These are phyloP conservation scores for Suillus cothurnatus DNA, from an alignment of 768 basidiomycete genomes.

Conservation along the genomic window DNA sequence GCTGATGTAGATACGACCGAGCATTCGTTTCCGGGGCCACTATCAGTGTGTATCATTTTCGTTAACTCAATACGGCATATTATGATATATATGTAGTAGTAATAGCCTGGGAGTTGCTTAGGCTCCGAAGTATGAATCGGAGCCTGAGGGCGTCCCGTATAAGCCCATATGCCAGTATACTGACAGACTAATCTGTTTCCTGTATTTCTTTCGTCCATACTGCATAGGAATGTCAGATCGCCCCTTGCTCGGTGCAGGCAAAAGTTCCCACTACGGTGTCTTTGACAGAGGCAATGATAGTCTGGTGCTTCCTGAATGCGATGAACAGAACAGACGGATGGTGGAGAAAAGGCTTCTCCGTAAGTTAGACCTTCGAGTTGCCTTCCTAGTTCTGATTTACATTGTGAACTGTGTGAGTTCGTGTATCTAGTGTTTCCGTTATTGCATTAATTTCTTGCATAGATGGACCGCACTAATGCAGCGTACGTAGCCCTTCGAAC, in stretches of 20 bases:
- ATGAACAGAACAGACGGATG: conserved; percentile 35
- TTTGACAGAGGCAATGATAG: not conserved
- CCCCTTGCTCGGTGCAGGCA: not conserved
- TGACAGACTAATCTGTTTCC: not conserved
- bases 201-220: not conserved
- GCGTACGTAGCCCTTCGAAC: conserved; percentile 40
- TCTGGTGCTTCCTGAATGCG: conserved; percentile 3
- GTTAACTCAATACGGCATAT: not conserved
- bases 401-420: conserved; percentile 47
- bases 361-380: conserved; percentile 46
- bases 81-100: not conserved
- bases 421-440: not conserved
- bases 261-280: not conserved
- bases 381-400: conserved; percentile 47
- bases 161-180: not conserved
- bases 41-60: not conserved
- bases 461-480: conserved; percentile 72
- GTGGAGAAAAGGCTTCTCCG: conserved; percentile 47
- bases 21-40: not conserved
- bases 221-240: not conserved
- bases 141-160: not conserved
- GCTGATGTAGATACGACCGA: not conserved
- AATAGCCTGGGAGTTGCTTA: not conserved
- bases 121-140: not conserved
- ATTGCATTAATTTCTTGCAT: conserved; percentile 8